Evolutionary conservation across 164 flowering plant species (phyloP).

Genomic region (Houttuynia cordata): DNA sequence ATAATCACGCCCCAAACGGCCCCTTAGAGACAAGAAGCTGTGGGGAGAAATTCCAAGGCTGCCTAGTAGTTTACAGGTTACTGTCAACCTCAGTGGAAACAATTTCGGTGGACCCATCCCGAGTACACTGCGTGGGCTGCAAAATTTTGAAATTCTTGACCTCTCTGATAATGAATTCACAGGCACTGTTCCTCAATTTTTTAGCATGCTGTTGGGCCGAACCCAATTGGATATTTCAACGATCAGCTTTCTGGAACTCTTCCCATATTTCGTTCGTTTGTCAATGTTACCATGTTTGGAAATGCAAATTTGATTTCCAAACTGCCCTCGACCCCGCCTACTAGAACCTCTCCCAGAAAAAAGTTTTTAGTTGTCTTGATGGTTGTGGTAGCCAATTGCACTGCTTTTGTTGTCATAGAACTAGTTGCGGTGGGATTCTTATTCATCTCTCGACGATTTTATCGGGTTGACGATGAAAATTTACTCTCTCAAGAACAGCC

Average conservation of each 20-base stretch:
- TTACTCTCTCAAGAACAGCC: slow-evolving; percentile 17
- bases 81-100: slow-evolving; percentile 61
- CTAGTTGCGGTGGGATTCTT: slow-evolving; percentile 12
- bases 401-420: slow-evolving; percentile 19
- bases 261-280: slow-evolving; percentile 21
- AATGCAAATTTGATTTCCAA: slow-evolving; percentile 16
- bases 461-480: slow-evolving; percentile 24
- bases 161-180: slow-evolving; percentile 52
- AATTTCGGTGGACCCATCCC: slow-evolving; percentile 48
- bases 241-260: slow-evolving; percentile 46
- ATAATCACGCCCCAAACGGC: too few relatives aligned
- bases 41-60: slow-evolving; percentile 37
- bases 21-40: slow-evolving; percentile 40
- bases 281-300: slow-evolving; percentile 20
- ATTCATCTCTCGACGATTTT: slow-evolving; percentile 23
- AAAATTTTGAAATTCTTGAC: slow-evolving; percentile 43
- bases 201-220: slow-evolving; percentile 19
- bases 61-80: slow-evolving; percentile 42
- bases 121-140: slow-evolving; percentile 15
- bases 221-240: slow-evolving; percentile 37
- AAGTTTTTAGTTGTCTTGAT: slow-evolving; percentile 13
- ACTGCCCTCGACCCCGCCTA: not conserved
- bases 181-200: slow-evolving; percentile 39
- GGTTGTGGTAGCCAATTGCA: slow-evolving; percentile 18
- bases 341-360: slow-evolving; percentile 13